Base-by-base conservation (phyloP, 352 stramenopile genomes). In the Phytopythium vexans region DNA sequence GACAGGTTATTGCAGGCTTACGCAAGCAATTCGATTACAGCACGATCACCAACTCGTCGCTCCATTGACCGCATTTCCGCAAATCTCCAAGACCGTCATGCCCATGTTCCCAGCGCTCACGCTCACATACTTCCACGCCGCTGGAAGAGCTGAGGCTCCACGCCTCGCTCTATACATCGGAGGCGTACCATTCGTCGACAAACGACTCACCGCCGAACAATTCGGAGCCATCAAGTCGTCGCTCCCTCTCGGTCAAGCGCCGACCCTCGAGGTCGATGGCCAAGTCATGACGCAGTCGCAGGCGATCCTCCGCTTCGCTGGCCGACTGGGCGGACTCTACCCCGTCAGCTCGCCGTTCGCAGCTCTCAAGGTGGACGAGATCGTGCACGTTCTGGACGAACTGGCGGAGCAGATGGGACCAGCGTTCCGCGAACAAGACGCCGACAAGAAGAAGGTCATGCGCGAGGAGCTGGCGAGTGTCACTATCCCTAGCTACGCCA, bases 261-360 rank as follows among this genome's bases (percentile, higher is more conserved):
- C 77, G 2, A 54, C 73, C 15, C 53, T 84, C n/a, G 70, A 82
- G 36, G 61, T 87, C 10, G 63, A 91, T 50, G 81, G 76, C 8
- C 40, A 80, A 32, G 58, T 70, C 16, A 52, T 89, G 41, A 71
- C 68, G 0, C 79, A 94, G 58, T 77, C 70, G n/a, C 55, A 74
- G 21, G 74, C 77, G 4, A 84, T 92, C 6, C 54, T 93, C 11
- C 74, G 82, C 2, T 93, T 81, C 41, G 81, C 72, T 11, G 87
- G 87, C 1, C 70, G 76, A 3, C 61, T 89, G n/a, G 62, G 54
- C 3, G 60, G 67, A 11, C 67, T 89, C 37, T 89, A 88, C 53
- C 75, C 77, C 0, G 48, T 44, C 8, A 73, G 59, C 41, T 56
- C 78, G 8, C 49, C 66, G 0, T 51, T 80, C 8, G 61, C 64